These are phyloP conservation scores for Cyanidium caldarium DNA, from an alignment of 23 red algal species.

Conservation along the genomic window DNA sequence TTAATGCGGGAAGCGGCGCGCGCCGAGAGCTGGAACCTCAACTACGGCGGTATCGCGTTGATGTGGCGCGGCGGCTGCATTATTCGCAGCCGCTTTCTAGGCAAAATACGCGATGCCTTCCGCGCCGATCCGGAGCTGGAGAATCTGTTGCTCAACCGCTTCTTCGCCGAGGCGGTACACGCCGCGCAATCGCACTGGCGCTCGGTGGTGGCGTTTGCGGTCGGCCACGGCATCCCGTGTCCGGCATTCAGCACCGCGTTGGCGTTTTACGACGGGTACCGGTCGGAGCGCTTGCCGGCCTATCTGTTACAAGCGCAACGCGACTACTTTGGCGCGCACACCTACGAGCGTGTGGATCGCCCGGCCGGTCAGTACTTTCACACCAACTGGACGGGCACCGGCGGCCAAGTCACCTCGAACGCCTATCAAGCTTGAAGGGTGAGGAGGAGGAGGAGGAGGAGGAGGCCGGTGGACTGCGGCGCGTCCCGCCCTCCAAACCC, in stretches of 20 bases:
- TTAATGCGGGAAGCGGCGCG: constrained; percentile 45
- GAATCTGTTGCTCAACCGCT: constrained; percentile 41
- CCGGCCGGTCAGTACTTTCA: constrained; percentile 47
- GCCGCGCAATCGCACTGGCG: constrained; percentile 38
- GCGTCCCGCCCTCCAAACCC: no score
- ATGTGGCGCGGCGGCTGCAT: constrained; percentile 89
- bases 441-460: no score
- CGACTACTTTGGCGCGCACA: constrained; percentile 94
- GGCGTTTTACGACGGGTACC: constrained; percentile 58
- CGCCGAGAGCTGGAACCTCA: constrained; percentile 51
- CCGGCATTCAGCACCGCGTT: constrained; percentile 39
- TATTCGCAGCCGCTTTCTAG: constrained; percentile 54
- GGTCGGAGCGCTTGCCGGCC: constrained; percentile 34
- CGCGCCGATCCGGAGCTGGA: constrained; percentile 12
- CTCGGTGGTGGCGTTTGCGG: constrained; percentile 24
- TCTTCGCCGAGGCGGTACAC: constrained; percentile 32
- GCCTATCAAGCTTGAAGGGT: constrained; percentile 25
- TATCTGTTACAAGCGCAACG: constrained; percentile 76
- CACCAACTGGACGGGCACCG: constrained; percentile 70
- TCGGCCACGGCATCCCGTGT: constrained; percentile 30
- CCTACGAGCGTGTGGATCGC: constrained; percentile 72
- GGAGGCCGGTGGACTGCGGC: no score
- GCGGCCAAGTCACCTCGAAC: constrained; percentile 39
- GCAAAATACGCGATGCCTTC: constrained; percentile 51
- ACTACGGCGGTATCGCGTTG: constrained; percentile 54